Percentiles rank a stretch among this genome's conserved stretches.
Evolutionary conservation across 1,139 yeast species (phyloP).

Genomic region (Spencermartinsiella ligniputridi): DNA sequence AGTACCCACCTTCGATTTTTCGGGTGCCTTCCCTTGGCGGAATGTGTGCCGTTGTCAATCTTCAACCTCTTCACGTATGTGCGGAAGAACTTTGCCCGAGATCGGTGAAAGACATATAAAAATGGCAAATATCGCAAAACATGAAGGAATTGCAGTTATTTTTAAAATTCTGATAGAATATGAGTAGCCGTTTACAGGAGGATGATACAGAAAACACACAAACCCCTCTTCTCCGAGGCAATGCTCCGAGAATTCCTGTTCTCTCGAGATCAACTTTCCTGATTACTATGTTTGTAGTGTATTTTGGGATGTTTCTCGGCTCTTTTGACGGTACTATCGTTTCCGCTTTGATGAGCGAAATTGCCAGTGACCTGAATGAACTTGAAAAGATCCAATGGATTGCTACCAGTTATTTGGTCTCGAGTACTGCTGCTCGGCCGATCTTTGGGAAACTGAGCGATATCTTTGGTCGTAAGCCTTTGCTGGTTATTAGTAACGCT

Average conservation of each 20-base stretch:
- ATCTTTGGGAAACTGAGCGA: conserved; percentile 82
- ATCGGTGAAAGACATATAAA: too few species aligned
- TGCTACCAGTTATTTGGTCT: conserved; percentile 54
- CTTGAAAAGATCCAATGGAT: conserved; percentile 54
- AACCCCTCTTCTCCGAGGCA: too few species aligned
- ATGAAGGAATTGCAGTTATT: too few species aligned
- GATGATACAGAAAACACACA: too few species aligned
- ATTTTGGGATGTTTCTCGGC: conserved; percentile 49
- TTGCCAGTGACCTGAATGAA: conserved; percentile 57
- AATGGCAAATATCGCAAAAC: too few species aligned
- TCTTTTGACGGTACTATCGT: conserved; percentile 64
- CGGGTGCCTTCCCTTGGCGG: too few species aligned
- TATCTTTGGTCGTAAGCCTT: conserved; percentile 69
- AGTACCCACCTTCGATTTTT: too few species aligned
- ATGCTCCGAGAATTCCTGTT: neutral
- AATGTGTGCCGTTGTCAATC: too few species aligned
- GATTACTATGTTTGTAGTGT: neutral
- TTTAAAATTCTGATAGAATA: too few species aligned
- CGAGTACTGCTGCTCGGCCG: conserved; percentile 67
- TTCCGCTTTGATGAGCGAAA: conserved; percentile 57
- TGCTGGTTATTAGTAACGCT: conserved; percentile 46
- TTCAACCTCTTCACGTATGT: too few species aligned
- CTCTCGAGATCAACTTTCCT: neutral
- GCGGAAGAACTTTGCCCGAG: too few species aligned
- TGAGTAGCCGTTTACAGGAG: too few species aligned